phyloP scores from a whole-genome alignment of 371 early-diverging fungal species.

The Blakeslea trispora region DNA sequence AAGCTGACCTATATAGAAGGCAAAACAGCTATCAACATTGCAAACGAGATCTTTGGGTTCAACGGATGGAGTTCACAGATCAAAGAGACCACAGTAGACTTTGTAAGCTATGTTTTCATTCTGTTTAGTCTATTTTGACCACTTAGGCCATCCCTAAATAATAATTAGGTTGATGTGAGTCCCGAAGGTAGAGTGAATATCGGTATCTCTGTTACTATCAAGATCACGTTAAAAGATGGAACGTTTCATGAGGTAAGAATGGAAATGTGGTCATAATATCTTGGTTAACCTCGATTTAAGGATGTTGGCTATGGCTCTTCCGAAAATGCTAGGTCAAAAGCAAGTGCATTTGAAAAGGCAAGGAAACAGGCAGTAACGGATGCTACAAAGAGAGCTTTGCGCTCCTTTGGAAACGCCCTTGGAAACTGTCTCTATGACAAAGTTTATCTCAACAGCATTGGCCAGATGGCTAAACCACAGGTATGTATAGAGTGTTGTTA shows the following conservation, averaged over 20 bases:
- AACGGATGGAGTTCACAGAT: conserved; percentile 96
- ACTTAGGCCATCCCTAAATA: not conserved
- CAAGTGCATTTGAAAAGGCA: conserved; percentile 90
- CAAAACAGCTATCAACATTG: conserved; percentile 84
- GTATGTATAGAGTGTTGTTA: too few relatives aligned
- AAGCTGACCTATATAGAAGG: conserved; percentile 92
- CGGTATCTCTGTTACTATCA: conserved; percentile 82
- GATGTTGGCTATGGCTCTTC: conserved; percentile 53
- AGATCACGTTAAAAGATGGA: conserved; percentile 94
- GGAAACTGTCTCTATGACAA: conserved; percentile 98
- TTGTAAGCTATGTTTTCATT: conserved; percentile 52
- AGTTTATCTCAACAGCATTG: conserved; percentile 68
- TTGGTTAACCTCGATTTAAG: conserved; percentile 12
- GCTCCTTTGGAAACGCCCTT: conserved; percentile 92
- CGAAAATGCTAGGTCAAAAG: conserved; percentile 86
- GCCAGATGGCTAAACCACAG: conserved; percentile 29
- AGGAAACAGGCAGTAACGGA: conserved; percentile 98
- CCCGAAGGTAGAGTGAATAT: conserved; percentile 62
- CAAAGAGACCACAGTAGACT: conserved; percentile 78
- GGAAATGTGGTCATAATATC: not conserved
- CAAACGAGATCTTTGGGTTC: conserved; percentile 98
- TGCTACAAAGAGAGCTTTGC: conserved; percentile 91
- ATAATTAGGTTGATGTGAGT: conserved; percentile 40
- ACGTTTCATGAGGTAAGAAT: conserved; percentile 83
- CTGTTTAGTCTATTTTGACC: too few relatives aligned